Conservation (phyloP, 116 monocot genomes). For the Iris pallida region DNA sequence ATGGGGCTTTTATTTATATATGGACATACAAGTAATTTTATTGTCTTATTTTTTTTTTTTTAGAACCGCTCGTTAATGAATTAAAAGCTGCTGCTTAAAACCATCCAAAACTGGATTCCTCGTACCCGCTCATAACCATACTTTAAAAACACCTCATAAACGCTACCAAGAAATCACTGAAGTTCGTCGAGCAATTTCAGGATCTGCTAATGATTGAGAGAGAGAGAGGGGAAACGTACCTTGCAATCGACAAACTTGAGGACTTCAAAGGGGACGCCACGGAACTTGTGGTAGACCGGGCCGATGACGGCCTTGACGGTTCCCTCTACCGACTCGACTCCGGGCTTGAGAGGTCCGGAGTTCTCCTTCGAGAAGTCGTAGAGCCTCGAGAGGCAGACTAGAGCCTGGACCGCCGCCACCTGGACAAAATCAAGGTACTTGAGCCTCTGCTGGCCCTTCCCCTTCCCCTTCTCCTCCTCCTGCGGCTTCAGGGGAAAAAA, state of each 20-base stretch:
- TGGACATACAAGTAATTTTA: no score
- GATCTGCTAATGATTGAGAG: not conserved
- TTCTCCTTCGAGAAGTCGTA: conserved; percentile 56
- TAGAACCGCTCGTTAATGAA: no score
- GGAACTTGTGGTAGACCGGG: conserved; percentile 45
- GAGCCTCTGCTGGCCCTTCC: conserved; percentile 21
- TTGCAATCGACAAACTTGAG: conserved; percentile 56
- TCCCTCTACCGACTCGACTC: conserved; percentile 47
- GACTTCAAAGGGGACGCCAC: conserved; percentile 33
- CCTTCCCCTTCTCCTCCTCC: conserved; percentile 1
- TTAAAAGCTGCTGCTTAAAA: no score
- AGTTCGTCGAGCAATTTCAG: no score
- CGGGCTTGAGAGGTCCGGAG: conserved; percentile 46
- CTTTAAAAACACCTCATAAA: no score
- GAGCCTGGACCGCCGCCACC: conserved; percentile 35
- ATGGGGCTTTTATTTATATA: no score
- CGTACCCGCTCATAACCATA: no score
- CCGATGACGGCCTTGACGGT: conserved; percentile 42
- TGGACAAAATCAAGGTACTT: conserved; percentile 57
- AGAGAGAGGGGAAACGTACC: conserved; percentile 11
- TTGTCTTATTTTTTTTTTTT: no score
- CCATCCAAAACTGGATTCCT: no score
- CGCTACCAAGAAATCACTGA: no score
- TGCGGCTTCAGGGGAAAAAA: not conserved
- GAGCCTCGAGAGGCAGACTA: conserved; percentile 23